Evolutionary conservation across 371 early-diverging fungal species (phyloP), one percentile per base, ranked within the genome.

Genomic region (Mucor mucedo): DNA sequence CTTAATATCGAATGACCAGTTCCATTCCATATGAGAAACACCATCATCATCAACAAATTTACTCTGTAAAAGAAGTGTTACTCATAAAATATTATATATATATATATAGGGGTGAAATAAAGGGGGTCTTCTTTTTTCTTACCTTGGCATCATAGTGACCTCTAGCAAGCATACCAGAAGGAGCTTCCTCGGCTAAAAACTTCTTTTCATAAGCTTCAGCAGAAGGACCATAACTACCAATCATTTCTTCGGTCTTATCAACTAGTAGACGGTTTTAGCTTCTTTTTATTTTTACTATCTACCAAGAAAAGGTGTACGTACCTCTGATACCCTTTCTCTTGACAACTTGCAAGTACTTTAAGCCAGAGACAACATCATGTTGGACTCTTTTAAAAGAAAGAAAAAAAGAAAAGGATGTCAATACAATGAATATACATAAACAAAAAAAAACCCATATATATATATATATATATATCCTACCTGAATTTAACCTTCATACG

Each of bases 181-280:
- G 98, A 27, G 97, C 96, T 73, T 93, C 94, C 68, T 95, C 94
- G 4, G 75, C 14, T 44, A 79, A 76, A 83, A 97, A 95, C 80
- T 84, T 89, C 84, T 93, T 93, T 67, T 91, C 93, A 72, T 95
- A 93, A 52, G 87, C 60, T 29, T 87, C 85, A 40, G 81, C 65
- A 41, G 82, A 73, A 50, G 98, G 97, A 39, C 96, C 97, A 65
- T 95, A 98, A 65, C 92, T 91, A 58, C 97, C 98, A 64, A 96
- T 84, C 97, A 98, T 97, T 71, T 95, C 95, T 70, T 97, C 95
- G 61, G 83, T 84, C 83, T 89, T 93, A 73, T 96, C 97, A 50
- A 97, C 95, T 89, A 68, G 33, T 27, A 30, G 33, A 62, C 28
- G 14, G 44, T 39, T 35, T 54, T 21, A 42, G 28, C 10, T 49